Conservation (phyloP, 1,284 basidiomycete genomes). For the Leccinum griseonigrum region DNA sequence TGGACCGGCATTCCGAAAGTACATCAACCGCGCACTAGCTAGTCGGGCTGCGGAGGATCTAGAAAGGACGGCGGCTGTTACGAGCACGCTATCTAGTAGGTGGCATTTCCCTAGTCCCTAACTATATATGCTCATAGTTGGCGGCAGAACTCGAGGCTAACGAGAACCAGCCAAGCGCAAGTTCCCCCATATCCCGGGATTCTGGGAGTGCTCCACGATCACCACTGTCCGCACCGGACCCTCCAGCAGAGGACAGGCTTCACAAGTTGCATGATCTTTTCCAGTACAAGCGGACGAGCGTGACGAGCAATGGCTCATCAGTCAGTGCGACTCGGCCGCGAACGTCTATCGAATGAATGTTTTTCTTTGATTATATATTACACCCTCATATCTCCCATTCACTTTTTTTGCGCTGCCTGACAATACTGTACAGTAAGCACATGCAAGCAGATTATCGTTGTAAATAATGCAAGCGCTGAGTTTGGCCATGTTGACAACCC, state of each 20-base stretch:
- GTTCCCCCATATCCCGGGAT: constrained; percentile 28
- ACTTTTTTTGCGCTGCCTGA: constrained; percentile 20
- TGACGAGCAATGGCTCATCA: constrained; percentile 60
- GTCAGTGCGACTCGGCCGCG: constrained; percentile 21
- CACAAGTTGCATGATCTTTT: constrained; percentile 77
- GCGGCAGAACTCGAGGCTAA: constrained; percentile 65
- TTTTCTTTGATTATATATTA: constrained; percentile 20
- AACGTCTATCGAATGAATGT: constrained; percentile 21
- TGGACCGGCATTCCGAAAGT: constrained; percentile 80
- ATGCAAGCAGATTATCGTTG: constrained; percentile 21
- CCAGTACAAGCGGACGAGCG: constrained; percentile 71
- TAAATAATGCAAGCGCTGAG: constrained; percentile 19
- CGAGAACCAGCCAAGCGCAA: constrained; percentile 30
- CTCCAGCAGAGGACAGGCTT: constrained; percentile 58
- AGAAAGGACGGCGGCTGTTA: constrained; percentile 73
- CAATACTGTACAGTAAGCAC: constrained; percentile 32
- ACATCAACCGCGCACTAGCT: constrained; percentile 78
- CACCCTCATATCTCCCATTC: constrained; percentile 17
- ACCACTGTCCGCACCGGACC: constrained; percentile 29
- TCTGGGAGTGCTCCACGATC: constrained; percentile 28
- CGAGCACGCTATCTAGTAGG: constrained; percentile 75
- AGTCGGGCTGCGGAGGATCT: constrained; percentile 84
- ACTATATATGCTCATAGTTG: constrained; percentile 16
- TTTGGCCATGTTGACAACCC: constrained; percentile 30
- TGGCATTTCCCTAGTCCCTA: constrained; percentile 14